Evolutionary conservation across 345 rosid species (phyloP), one percentile per base, ranked within the genome.

Genomic region (Lepidium sativum): DNA sequence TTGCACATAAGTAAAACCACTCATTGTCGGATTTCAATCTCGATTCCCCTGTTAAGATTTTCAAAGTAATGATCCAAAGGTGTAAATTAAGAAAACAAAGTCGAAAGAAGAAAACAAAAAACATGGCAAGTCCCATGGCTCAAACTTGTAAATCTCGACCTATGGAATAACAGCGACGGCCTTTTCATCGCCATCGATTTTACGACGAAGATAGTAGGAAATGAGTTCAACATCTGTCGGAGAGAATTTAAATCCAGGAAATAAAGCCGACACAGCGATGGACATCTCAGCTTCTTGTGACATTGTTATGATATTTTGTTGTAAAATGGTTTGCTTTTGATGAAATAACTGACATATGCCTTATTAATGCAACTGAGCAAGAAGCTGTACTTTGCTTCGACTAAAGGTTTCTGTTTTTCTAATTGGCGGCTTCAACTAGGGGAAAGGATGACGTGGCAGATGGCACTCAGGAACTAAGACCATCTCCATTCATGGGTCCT

Each of bases 81-180:
- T 18, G 27, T 44, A 10, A 18, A 17, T 12, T 23, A 37, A 15
- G 32, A 3, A n/a, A 4, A 20, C 3, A 37, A 18, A 51, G 21
- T 1, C 0, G 6, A 4, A 27, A 6, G 11, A 6, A 2, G 1
- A 40, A 16, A 47, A 42, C 41, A 12, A 4, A 43, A 51, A 41
- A 92, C 97, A 94, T 56, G 96, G 98, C 47, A 92, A 80, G 75
- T 89, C 96, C 97, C 98, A 89, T 2, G 98, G 96, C 78, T 89
- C 97, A 42, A 75, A 57, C 56, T 71, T 78, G 75, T 91, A 87
- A 65, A 92, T 80, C 25, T 92, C 97, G 17, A 92, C 70, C 60
- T 87, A 86, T 0, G 88, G 14, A 51, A 92, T 84, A 39, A 89
- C 87, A 48, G 83, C 97, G 1, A 89, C 89, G 12, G 86, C 78